Evolutionary conservation across 2,329 filamentous ascomycete genomes (phyloP), one percentile per base, ranked within the genome.

Genomic region (Monosporascus sp.): DNA sequence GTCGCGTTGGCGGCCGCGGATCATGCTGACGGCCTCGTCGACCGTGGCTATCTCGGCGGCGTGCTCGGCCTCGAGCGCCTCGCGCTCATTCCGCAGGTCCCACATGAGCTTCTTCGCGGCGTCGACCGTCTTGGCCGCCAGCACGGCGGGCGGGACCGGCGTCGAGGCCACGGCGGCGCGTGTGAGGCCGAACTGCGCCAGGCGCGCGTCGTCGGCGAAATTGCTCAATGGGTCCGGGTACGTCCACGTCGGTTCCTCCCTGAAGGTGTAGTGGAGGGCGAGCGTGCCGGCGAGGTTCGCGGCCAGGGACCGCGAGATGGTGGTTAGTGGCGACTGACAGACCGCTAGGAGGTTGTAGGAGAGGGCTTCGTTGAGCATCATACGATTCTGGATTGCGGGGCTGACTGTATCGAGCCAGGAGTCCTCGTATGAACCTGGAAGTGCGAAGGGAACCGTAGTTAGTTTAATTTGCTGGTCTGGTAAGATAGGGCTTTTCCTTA

Each of bases 281-380:
- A 65, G 57, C 31, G 81, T 57, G 19, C 68, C 66, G 57, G 75
- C 67, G 52, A 78, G 63, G 46, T 73, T 75, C 24, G 63, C 56
- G 2, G 75, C 73, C 22, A 85, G 73, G 5, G 69, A 71, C 68
- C 55, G 80, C 54, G 65, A 75, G 11, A 85, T 72, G 3, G 71
- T 67, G 14, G 72, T 62, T 2, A 88, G 69, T 0, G 89, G 85
- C 53, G 86, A 87, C 53, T 82, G 80, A 57, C 87, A 87, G 2
- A 96, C 73, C 24, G 90, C 86, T 48, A 96, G 77, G 38, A 96
- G 81, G 58, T 84, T 91, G 71, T 91, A 95, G n/a, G 86, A 81
- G 31, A 90, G 79, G 50, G 84, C 78, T 11, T 78, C 82, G 36
- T 83, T 84, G 57, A 83, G 81, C 8, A 77, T 70, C 80, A 95